Conservation (phyloP, 2,329 filamentous ascomycete genomes). For the Apiospora koreana region DNA sequence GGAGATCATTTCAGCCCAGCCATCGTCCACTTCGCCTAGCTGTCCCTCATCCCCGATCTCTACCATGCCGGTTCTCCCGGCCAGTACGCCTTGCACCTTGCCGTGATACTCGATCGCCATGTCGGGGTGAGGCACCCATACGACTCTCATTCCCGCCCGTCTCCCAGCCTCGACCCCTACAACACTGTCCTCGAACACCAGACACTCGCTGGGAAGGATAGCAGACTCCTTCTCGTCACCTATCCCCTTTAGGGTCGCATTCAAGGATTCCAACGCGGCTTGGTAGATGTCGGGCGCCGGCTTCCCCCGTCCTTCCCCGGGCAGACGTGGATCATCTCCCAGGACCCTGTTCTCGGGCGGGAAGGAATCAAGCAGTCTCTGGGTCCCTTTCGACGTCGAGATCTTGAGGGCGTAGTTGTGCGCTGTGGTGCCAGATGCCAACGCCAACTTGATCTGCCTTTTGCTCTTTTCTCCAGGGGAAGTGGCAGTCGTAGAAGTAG, state of each 20-base stretch:
- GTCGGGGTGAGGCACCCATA: slow-evolving; percentile 70
- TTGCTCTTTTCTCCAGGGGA: slow-evolving; percentile 10
- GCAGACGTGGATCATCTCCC: slow-evolving; percentile 61
- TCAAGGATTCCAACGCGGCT: slow-evolving; percentile 65
- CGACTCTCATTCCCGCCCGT: slow-evolving; percentile 71
- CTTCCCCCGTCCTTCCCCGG: slow-evolving; percentile 65
- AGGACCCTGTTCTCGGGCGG: slow-evolving; percentile 56
- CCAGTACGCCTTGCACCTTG: slow-evolving; percentile 30
- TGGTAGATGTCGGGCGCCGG: slow-evolving; percentile 75
- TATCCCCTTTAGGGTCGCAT: slow-evolving; percentile 44
- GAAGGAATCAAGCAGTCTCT: slow-evolving; percentile 42
- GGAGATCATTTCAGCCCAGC: slow-evolving; percentile 36
- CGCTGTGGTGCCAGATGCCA: slow-evolving; percentile 64
- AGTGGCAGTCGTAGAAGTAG: background rate
- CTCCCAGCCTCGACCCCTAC: slow-evolving; percentile 70
- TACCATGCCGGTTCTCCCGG: slow-evolving; percentile 29
- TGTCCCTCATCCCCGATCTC: slow-evolving; percentile 32
- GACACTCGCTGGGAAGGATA: slow-evolving; percentile 65
- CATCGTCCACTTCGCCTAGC: slow-evolving; percentile 37
- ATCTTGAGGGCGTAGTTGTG: slow-evolving; percentile 66
- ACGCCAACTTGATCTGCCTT: slow-evolving; percentile 55
- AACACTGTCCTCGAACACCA: slow-evolving; percentile 76
- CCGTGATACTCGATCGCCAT: slow-evolving; percentile 41
- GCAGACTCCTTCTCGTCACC: slow-evolving; percentile 38
- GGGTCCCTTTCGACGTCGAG: slow-evolving; percentile 22